Base-by-base conservation (phyloP, 1,284 basidiomycete species). In the Somion occarium region DNA sequence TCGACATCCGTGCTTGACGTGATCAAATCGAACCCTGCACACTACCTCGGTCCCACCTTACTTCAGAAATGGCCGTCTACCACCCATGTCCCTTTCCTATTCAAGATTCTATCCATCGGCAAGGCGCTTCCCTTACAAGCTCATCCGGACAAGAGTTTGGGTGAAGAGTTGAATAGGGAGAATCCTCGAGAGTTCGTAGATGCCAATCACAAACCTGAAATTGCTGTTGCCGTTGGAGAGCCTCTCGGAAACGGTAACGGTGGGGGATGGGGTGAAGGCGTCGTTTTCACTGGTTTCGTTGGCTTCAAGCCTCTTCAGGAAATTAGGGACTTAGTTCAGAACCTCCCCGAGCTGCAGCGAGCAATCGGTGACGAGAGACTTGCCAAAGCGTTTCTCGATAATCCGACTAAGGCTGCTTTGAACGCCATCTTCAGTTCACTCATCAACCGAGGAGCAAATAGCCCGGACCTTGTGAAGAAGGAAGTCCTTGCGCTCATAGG, bases 81-180 rank as follows among this genome's bases (percentile, higher is more conserved):
- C 5, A 68, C 69, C 4, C 71, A 80, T n/a, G 85, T 98, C 9
- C 94, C 94, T 0, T 97, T 94, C 71, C 72, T 97, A 51, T 93
- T 97, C 80, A 96, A 97, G 67, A 86, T 96, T n/a, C 80, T 99
- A 34, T 88, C 89, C 12, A 94, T 98, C 56, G 80, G 87, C 58
- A 98, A 96, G 66, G 93, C 95, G 0, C 75, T 98, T 50, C 93
- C 91, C 58, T 95, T 98, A 48, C 96, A 99, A 71, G 91, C 91
- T 2, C 97, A 98, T 69, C 96, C 96, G 4, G 90, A 98, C 72
- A 97, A 96, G 76, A 64, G 70, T 56, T 85, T 93, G 2, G 95
- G 92, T 0, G 79, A 89, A 69, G 73, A 73, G 57, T 72, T 98
- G 27, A 85, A 92, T 64, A 74, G 71, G 2, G 74, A 83, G 56